phyloP scores from a whole-genome alignment of 768 basidiomycete genomes.

The Calocybe indica region DNA sequence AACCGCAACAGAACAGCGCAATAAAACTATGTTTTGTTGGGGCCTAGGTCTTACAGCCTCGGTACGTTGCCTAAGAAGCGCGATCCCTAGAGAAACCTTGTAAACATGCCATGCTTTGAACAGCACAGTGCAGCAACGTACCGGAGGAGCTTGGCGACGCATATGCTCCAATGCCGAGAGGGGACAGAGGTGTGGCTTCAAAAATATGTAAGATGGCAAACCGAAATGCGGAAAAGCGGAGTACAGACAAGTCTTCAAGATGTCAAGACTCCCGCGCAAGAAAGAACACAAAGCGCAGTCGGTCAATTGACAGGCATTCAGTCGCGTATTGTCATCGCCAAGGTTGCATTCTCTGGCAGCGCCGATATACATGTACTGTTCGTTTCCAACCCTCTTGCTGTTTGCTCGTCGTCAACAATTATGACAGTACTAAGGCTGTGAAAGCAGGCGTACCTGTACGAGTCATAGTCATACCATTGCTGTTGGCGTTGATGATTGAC shows the following conservation, averaged over 20 bases:
- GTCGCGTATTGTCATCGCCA: constrained; percentile 1
- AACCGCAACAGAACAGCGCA: background rate
- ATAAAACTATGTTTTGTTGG: background rate
- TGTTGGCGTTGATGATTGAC: constrained; percentile 3
- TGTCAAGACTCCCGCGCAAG: background rate
- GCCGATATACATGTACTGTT: constrained; percentile 3
- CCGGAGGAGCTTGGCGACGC: background rate
- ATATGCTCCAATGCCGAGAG: background rate
- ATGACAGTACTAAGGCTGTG: background rate
- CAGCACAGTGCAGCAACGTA: background rate
- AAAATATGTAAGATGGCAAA: too few relatives aligned
- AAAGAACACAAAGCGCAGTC: background rate
- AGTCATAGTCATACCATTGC: constrained; percentile 4
- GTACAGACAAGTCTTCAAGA: background rate
- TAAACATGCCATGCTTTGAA: background rate
- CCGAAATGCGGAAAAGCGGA: background rate
- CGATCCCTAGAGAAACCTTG: background rate
- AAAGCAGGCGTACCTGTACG: background rate
- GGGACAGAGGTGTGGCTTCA: background rate
- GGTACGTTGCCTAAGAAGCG: too few relatives aligned
- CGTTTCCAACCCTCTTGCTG: constrained; percentile 4
- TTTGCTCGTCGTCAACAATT: background rate
- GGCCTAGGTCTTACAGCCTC: background rate
- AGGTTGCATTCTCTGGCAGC: constrained; percentile 3
- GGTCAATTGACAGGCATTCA: background rate